Percentiles rank a stretch among this genome's conserved stretches.
These are phyloP conservation scores for Diplosphaera chodatii DNA, from an alignment of 139 green algal genomes.

Conservation along the genomic window DNA sequence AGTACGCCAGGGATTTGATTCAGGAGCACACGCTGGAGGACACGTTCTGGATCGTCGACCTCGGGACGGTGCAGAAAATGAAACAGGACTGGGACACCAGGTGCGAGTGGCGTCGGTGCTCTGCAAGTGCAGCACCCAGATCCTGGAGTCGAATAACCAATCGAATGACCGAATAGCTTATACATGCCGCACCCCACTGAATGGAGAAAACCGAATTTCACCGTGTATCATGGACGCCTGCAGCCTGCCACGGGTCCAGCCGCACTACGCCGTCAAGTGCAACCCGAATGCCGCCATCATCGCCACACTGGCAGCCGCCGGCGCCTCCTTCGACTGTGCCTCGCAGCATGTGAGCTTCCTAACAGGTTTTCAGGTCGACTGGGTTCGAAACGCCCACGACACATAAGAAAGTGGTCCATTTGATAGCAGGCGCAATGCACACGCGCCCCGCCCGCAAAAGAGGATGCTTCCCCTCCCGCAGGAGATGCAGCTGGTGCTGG, in stretches of 20 bases:
- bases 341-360: constrained; percentile 24
- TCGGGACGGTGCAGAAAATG: not conserved
- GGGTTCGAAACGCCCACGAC: too few relatives aligned
- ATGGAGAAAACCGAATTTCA: too few relatives aligned
- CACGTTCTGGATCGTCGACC: not conserved
- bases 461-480: too few relatives aligned
- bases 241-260: not conserved
- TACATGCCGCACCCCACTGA: not conserved
- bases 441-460: too few relatives aligned
- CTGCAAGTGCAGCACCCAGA: not conserved
- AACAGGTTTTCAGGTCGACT: too few relatives aligned
- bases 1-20: too few relatives aligned
- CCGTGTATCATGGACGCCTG: too few relatives aligned
- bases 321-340: constrained; percentile 82
- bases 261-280: constrained; percentile 75
- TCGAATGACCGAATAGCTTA: too few relatives aligned
- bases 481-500: constrained; percentile 67
- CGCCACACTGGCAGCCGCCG: constrained; percentile 57
- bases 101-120: too few relatives aligned
- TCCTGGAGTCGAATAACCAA: too few relatives aligned
- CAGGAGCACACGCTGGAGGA: not conserved
- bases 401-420: too few relatives aligned
- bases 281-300: constrained; percentile 71
- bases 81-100: not conserved
- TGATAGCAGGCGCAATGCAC: too few relatives aligned